These are phyloP conservation scores for Sclerotinia trifoliorum DNA, from an alignment of 2,329 filamentous ascomycete genomes.

Conservation along the genomic window DNA sequence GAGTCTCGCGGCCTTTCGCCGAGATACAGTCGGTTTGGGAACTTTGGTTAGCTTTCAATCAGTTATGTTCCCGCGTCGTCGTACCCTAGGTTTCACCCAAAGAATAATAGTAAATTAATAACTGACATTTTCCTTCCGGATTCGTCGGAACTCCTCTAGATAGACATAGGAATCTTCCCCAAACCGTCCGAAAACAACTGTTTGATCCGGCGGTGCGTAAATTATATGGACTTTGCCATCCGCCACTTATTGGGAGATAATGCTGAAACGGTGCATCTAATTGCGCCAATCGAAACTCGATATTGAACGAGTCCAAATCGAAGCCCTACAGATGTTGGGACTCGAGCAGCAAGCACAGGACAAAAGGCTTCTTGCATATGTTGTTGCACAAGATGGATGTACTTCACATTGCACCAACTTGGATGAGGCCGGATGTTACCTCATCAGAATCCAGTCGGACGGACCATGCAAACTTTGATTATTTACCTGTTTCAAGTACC, in stretches of 20 bases:
- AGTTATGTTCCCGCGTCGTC: background rate
- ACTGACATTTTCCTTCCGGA: background rate
- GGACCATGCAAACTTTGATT: background rate
- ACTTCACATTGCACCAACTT: background rate
- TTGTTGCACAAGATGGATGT: background rate
- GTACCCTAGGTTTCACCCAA: slow-evolving; percentile 13
- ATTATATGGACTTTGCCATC: background rate
- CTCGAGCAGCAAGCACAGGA: slow-evolving; percentile 1
- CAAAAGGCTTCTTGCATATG: slow-evolving; percentile 10
- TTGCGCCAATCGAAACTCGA: background rate
- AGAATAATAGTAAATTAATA: background rate
- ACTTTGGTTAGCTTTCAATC: background rate
- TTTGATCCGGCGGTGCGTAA: background rate
- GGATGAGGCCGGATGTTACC: slow-evolving; percentile 3
- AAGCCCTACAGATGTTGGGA: slow-evolving; percentile 5
- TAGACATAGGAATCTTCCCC: background rate
- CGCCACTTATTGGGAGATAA: background rate
- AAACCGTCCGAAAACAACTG: background rate
- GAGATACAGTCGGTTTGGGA: slow-evolving; percentile 6
- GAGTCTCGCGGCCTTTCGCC: background rate
- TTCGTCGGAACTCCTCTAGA: background rate
- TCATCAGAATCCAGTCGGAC: background rate
- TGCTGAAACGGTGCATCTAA: background rate
- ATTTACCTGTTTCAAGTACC: background rate
- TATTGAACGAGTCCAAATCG: background rate